A percentile compares a stretch with the other conserved stretches of the same genome.
Evolutionary conservation across 2,329 filamentous ascomycete genomes (phyloP).

Genomic region (Curvularia verruculosa): DNA sequence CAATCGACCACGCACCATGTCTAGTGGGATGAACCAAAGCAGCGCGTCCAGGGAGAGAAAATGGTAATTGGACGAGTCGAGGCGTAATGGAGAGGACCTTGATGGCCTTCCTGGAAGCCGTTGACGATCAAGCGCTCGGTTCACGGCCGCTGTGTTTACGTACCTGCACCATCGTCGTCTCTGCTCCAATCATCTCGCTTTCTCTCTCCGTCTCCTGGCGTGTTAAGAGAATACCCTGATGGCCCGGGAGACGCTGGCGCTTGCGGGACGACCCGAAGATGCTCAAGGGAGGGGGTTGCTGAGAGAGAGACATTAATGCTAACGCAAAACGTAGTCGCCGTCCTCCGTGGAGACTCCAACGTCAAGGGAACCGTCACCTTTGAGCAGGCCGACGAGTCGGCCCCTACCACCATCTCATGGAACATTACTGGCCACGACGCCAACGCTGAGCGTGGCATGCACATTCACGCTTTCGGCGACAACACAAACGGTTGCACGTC

Average conservation of each 20-base stretch:
- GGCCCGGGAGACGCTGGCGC: constrained; percentile 19
- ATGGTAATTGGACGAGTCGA: constrained; percentile 29
- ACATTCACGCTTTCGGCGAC: constrained; percentile 98
- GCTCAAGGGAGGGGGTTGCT: neutral
- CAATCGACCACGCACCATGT: constrained; percentile 13
- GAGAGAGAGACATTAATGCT: constrained; percentile 7
- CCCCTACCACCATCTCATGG: constrained; percentile 86
- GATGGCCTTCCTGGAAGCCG: constrained; percentile 23
- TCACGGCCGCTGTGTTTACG: constrained; percentile 8
- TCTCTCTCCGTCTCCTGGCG: no score
- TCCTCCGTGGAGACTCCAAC: constrained; percentile 97
- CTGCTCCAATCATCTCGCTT: constrained; percentile 33
- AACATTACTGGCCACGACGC: constrained; percentile 90
- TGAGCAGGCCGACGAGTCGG: constrained; percentile 84
- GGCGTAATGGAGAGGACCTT: constrained; percentile 30
- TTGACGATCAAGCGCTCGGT: neutral
- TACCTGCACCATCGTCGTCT: neutral
- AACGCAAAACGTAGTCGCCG: constrained; percentile 71
- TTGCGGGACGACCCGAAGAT: neutral
- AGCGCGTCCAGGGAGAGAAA: constrained; percentile 2
- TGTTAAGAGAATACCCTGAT: constrained; percentile 37
- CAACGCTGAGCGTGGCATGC: constrained; percentile 96
- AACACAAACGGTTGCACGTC: constrained; percentile 99
- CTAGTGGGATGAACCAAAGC: neutral
- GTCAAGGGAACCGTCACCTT: constrained; percentile 92